These are phyloP conservation scores for Luzula sylvatica DNA, from an alignment of 176 grass and related monocot species.

Conservation along the genomic window DNA sequence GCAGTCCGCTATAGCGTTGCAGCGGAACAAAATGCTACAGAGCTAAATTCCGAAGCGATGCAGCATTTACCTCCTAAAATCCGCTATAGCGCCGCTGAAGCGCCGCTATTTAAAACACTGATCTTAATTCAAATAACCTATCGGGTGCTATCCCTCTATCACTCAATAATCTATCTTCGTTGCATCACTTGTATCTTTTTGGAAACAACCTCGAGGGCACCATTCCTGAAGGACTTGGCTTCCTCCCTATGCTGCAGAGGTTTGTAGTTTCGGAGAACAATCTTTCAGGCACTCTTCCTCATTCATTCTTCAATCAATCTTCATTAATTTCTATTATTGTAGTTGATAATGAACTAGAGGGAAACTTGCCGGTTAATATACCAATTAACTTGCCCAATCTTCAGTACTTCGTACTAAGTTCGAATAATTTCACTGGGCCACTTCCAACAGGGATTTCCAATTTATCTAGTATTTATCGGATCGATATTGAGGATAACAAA, in stretches of 20 bases:
- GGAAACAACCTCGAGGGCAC: not conserved
- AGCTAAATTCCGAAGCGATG: no score
- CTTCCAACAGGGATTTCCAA: slow-evolving; percentile 33
- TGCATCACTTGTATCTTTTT: not conserved
- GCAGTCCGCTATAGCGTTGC: no score
- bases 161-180: not conserved
- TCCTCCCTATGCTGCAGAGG: not conserved
- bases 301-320: slow-evolving; percentile 22
- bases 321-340: slow-evolving; percentile 1
- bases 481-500: slow-evolving; percentile 27
- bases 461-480: not conserved
- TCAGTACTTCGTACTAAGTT: not conserved
- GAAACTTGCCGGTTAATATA: slow-evolving; percentile 23
- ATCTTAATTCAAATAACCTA: no score
- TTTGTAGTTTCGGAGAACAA: not conserved
- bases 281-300: slow-evolving; percentile 25
- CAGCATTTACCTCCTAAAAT: no score
- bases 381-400: slow-evolving; percentile 26
- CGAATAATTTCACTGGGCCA: slow-evolving; percentile 24
- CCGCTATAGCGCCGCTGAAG: no score
- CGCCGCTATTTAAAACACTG: no score
- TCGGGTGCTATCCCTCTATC: not conserved
- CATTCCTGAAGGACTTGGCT: not conserved
- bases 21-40: no score
- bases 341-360: slow-evolving; percentile 16